These are phyloP conservation scores for Vaccinium corymbosum DNA, from an alignment of 148 eudicot species.

Conservation along the genomic window DNA sequence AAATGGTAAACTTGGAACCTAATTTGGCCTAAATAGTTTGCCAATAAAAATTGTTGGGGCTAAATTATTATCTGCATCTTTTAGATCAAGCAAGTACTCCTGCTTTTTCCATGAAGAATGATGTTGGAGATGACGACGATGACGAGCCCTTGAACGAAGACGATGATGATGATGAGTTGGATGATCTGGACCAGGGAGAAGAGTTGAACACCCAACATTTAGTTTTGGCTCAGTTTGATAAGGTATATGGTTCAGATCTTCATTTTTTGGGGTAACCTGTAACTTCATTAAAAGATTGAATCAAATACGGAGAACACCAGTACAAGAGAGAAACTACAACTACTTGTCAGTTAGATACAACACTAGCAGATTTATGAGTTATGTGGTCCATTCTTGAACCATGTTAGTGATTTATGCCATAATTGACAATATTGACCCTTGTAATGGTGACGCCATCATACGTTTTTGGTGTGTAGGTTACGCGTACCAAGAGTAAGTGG, in stretches of 20 bases:
- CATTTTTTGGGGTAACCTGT: not conserved
- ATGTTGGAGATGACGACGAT: constrained; percentile 65
- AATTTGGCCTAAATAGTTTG: constrained; percentile 19
- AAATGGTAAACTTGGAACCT: constrained; percentile 45
- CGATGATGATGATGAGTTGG: constrained; percentile 86
- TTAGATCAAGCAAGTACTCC: constrained; percentile 84
- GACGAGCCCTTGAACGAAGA: constrained; percentile 92
- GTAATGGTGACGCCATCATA: not conserved
- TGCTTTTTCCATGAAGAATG: constrained; percentile 56
- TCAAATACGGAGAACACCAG: not conserved
- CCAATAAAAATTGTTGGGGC: constrained; percentile 12
- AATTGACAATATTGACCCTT: not conserved
- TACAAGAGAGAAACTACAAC: not conserved
- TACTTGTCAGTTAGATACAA: not conserved
- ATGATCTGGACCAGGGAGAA: constrained; percentile 85
- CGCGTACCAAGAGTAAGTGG: constrained; percentile 92
- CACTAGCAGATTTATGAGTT: not conserved
- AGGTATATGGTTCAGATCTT: constrained; percentile 42
- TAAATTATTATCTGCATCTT: constrained; percentile 13
- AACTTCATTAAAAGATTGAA: not conserved
- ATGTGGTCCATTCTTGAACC: not conserved
- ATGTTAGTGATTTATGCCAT: not conserved
- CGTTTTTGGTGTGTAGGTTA: constrained; percentile 47
- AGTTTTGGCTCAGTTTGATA: constrained; percentile 96
- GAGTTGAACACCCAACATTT: constrained; percentile 90